Evolutionary conservation across 257 asterid genomes (phyloP), one percentile per base, ranked within the genome.

Genomic region (Plantago elongata): DNA sequence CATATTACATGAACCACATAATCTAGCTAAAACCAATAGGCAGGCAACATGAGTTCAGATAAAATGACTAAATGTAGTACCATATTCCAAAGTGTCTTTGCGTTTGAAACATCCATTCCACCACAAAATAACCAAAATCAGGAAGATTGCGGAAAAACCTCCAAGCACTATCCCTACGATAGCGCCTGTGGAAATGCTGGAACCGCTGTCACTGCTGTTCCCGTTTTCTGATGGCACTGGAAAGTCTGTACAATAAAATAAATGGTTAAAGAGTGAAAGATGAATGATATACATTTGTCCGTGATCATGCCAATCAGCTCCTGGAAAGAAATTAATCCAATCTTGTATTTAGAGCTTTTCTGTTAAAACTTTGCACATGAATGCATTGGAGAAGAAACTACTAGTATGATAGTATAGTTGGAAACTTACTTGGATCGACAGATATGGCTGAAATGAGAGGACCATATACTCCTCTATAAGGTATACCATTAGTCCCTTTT

Each of bases 371-470:
- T n/a, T n/a, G n/a, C n/a, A n/a, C 27, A 22, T 22, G 1, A 22
- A 2, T 22, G 27, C 1, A 22, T n/a, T n/a, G 27, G 38, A 5
- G 38, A 40, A n/a, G 15, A 14, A 30, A 27, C 10, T 27, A 54
- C 17, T 6, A 57, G 29, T 9, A 46, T 34, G 51, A 56, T 45
- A 7, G 9, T 8, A 61, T 44, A 37, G 34, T 68, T 30, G 15
- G 34, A 12, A 22, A 55, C 81, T 72, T 69, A 84, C 95, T 43
- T 11, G 88, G 69, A 72, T 72, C 69, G 5, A 84, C 95, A 48
- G 97, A 84, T 68, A 87, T 87, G 61, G 96, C 97, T 45, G 97
- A 89, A 68, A 89, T 74, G 17, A 89, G 86, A 74, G 95, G 93
- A 14, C 97, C 97, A 44, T 89, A 87, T 49, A 83, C 86, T 57